Percentiles rank a stretch among this genome's conserved stretches.
phyloP scores from a whole-genome alignment of 2,329 filamentous ascomycete genomes.

The Cladosporium sp. region DNA sequence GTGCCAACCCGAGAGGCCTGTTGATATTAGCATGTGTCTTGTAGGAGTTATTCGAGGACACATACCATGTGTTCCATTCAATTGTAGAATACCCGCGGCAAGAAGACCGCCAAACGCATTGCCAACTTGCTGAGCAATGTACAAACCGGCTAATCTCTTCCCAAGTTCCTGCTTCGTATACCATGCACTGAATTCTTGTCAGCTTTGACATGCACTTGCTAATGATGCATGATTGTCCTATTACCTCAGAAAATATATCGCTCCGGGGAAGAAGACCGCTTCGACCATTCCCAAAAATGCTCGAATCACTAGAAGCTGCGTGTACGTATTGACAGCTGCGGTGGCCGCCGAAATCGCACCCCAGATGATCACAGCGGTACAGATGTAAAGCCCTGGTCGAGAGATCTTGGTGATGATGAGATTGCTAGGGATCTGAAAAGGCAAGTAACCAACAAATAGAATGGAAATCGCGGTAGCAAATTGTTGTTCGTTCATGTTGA shows the following conservation, averaged over 20 bases:
- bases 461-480: slow-evolving; percentile 43
- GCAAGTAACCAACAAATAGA: slow-evolving; percentile 38
- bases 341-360: slow-evolving; percentile 32
- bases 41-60: slow-evolving; percentile 12
- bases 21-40: slow-evolving; percentile 11
- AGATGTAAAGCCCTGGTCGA: slow-evolving; percentile 30
- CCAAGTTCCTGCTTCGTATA: slow-evolving; percentile 51
- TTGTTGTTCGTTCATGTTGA: slow-evolving; percentile 41
- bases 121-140: slow-evolving; percentile 42
- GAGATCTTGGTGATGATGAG: slow-evolving; percentile 34
- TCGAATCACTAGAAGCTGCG: slow-evolving; percentile 33
- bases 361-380: slow-evolving; percentile 33
- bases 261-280: slow-evolving; percentile 35
- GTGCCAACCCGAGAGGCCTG: slow-evolving; percentile 68
- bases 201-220: too few relatives aligned
- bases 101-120: slow-evolving; percentile 53
- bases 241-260: slow-evolving; percentile 17
- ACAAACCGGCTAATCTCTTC: background rate
- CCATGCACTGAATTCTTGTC: slow-evolving; percentile 44
- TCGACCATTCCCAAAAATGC: slow-evolving; percentile 42
- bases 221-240: too few relatives aligned
- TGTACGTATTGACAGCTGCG: slow-evolving; percentile 32
- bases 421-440: slow-evolving; percentile 35
- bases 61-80: slow-evolving; percentile 51
- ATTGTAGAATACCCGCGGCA: slow-evolving; percentile 57